Conservation (phyloP, 2,329 filamentous ascomycete species). For the Botryosphaeria dothidea region DNA sequence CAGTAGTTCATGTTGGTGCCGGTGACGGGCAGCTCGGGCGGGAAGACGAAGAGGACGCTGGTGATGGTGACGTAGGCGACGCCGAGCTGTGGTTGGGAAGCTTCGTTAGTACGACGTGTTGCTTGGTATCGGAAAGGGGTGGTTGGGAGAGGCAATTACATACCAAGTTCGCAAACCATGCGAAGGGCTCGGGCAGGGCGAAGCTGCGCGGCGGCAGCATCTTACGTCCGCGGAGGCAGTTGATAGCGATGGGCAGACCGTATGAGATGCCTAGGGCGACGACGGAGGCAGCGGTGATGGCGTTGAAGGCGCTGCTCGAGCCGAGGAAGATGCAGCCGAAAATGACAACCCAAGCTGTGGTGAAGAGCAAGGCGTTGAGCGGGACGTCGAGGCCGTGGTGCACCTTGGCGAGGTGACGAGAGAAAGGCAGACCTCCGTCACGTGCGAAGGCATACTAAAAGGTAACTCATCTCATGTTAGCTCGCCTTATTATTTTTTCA, state of each 20-base stretch:
- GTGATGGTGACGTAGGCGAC: constrained; percentile 69
- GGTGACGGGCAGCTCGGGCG: constrained; percentile 65
- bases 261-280: constrained; percentile 73
- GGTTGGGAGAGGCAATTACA: neutral
- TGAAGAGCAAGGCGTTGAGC: constrained; percentile 65
- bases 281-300: constrained; percentile 70
- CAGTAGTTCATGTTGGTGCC: constrained; percentile 69
- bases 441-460: constrained; percentile 67
- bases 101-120: neutral
- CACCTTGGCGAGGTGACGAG: constrained; percentile 60
- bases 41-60: constrained; percentile 74
- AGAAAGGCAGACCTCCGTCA: constrained; percentile 67
- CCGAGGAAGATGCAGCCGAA: constrained; percentile 72
- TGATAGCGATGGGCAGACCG: constrained; percentile 71
- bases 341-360: constrained; percentile 61
- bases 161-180: constrained; percentile 59
- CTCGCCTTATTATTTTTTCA: too few species aligned
- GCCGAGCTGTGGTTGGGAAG: constrained; percentile 42
- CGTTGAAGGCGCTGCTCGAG: constrained; percentile 68
- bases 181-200: constrained; percentile 54
- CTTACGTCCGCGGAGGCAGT: constrained; percentile 65
- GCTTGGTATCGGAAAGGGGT: too few species aligned
- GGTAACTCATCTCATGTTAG: too few species aligned
- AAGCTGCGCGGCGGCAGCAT: constrained; percentile 64
- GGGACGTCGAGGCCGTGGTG: constrained; percentile 64